Percentiles rank a stretch among this genome's conserved stretches.
Evolutionary conservation across 129 eudicot genomes (phyloP).

Genomic region (Lonicera japonica): DNA sequence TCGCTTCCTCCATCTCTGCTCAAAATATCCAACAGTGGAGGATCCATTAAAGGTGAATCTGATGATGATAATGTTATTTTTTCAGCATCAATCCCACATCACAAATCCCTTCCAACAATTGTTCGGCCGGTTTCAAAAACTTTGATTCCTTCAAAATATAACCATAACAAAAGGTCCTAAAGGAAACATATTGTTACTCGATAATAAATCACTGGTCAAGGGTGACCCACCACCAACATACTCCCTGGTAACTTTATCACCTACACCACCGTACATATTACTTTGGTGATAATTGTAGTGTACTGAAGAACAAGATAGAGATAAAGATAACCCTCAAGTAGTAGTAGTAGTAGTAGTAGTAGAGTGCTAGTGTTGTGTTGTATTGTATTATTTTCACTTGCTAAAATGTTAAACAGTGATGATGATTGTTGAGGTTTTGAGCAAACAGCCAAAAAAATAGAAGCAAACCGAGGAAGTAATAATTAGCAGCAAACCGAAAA

Average conservation of each 20-base stretch:
- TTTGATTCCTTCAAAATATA: constrained; percentile 55
- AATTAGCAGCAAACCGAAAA: too few relatives aligned
- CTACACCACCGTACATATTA: background rate
- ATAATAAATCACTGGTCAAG: constrained; percentile 11
- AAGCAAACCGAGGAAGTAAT: too few relatives aligned
- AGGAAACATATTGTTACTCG: constrained; percentile 22
- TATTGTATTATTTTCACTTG: too few relatives aligned
- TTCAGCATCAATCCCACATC: constrained; percentile 29
- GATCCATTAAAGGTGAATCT: constrained; percentile 29
- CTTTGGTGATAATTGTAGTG: constrained; percentile 24
- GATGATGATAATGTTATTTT: background rate
- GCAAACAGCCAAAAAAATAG: too few relatives aligned
- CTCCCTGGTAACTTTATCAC: constrained; percentile 2
- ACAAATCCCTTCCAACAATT: constrained; percentile 52
- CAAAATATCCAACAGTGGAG: constrained; percentile 21
- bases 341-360: background rate
- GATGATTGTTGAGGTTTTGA: too few relatives aligned
- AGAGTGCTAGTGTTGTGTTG: too few relatives aligned
- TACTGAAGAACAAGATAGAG: constrained; percentile 35
- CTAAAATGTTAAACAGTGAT: too few relatives aligned
- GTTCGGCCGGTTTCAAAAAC: constrained; percentile 64
- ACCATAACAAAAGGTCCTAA: constrained; percentile 62
- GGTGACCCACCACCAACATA: constrained; percentile 6
- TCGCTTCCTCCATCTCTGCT: constrained; percentile 21
- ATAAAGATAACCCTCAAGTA: constrained; percentile 38